Evolutionary conservation across 768 basidiomycete genomes (phyloP).

Genomic region (Mycena floridula): DNA sequence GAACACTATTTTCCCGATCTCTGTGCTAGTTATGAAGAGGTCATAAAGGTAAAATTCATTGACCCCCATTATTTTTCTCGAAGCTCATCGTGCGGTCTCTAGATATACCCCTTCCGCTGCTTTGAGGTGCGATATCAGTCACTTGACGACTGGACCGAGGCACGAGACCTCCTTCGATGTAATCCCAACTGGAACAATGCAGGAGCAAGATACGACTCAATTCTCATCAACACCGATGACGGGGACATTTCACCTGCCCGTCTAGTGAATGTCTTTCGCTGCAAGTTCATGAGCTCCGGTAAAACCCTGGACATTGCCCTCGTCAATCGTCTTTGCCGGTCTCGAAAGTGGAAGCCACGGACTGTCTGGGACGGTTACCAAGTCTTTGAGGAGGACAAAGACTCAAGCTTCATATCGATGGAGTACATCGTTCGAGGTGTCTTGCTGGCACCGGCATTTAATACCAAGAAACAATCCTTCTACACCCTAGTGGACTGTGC

Average conservation of each 20-base stretch:
- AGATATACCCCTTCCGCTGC: slow-evolving; percentile 8
- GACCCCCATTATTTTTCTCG: background rate
- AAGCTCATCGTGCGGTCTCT: background rate
- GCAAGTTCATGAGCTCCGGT: background rate
- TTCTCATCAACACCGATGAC: background rate
- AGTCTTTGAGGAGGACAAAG: background rate
- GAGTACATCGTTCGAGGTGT: background rate
- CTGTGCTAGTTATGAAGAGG: background rate
- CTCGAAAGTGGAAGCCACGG: background rate
- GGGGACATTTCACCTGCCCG: background rate
- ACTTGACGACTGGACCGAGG: slow-evolving; percentile 11
- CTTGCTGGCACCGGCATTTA: background rate
- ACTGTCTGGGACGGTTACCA: background rate
- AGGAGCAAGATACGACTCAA: background rate
- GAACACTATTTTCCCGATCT: background rate
- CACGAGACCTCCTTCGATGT: background rate
- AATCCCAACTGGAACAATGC: background rate
- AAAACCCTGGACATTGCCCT: background rate
- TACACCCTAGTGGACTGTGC: background rate
- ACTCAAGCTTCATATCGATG: background rate
- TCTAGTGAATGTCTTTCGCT: background rate
- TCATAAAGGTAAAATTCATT: background rate
- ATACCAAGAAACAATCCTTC: background rate
- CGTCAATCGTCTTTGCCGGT: background rate
- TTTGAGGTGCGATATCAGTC: slow-evolving; percentile 8